These are phyloP conservation scores for Colletotrichum sp. DNA, from an alignment of 2,329 filamentous ascomycete species.

Conservation along the genomic window DNA sequence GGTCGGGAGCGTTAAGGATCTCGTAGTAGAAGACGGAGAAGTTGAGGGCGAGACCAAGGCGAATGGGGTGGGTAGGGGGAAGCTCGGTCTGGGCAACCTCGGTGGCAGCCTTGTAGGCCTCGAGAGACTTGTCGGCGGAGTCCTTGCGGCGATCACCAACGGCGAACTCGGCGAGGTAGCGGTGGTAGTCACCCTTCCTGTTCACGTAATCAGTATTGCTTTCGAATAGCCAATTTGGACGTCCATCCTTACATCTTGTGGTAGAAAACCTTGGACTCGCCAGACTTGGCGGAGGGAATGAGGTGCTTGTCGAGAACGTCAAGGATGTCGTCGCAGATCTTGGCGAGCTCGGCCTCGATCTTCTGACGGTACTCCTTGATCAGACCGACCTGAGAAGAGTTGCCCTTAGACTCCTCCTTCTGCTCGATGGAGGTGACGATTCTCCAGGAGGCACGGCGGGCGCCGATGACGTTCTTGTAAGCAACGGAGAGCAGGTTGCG, in stretches of 20 bases:
- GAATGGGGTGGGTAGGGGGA: conserved; percentile 90
- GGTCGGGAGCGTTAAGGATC: conserved; percentile 98
- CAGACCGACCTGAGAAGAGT: conserved; percentile 83
- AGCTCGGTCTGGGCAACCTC: conserved; percentile 90
- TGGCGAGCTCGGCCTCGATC: conserved; percentile 95
- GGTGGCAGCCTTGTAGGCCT: conserved; percentile 94
- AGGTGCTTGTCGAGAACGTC: conserved; percentile 93
- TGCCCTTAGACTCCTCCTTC: conserved; percentile 99
- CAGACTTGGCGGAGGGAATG: conserved; percentile 91
- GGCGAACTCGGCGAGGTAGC: conserved; percentile 97
- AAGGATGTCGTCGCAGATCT: conserved; percentile 97
- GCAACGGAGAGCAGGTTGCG: conserved; percentile 96
- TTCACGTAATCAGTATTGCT: conserved; percentile 17
- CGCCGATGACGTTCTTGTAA: conserved; percentile 99
- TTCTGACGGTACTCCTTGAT: conserved; percentile 99
- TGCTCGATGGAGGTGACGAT: conserved; percentile 99
- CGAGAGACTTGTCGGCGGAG: conserved; percentile 90
- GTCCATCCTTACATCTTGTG: conserved; percentile 88
- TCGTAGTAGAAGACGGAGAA: conserved; percentile 99
- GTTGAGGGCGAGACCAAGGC: conserved; percentile 90
- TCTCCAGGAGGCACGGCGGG: conserved; percentile 96
- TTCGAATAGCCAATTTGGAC: background rate
- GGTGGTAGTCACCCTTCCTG: conserved; percentile 99
- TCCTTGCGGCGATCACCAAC: conserved; percentile 93
- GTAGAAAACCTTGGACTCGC: conserved; percentile 99